A percentile compares a stretch with the other conserved stretches of the same genome.
phyloP scores from a whole-genome alignment of 768 basidiomycete genomes.

The Mycena galericulata region DNA sequence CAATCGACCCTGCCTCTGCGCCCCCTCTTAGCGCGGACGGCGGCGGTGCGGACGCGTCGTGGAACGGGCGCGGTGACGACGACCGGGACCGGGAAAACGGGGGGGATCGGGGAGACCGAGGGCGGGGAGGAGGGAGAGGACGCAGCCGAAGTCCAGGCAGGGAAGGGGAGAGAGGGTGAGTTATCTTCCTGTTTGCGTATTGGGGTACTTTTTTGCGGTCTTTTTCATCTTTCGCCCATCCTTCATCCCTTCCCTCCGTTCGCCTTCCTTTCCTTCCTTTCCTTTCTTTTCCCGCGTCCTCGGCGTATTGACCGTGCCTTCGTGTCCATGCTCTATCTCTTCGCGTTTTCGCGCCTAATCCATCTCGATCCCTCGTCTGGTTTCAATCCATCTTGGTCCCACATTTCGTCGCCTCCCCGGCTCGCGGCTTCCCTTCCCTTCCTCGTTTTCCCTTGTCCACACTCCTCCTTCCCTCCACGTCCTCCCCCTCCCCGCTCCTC shows the following conservation, averaged over 20 bases:
- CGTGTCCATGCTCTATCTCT: neutral
- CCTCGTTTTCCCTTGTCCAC: no score
- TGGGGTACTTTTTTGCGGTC: neutral
- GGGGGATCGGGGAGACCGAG: neutral
- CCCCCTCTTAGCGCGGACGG: conserved; percentile 51
- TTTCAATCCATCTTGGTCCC: neutral
- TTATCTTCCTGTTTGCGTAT: neutral
- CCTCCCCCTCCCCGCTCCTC: no score
- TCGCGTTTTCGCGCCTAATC: no score
- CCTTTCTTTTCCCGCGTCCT: neutral
- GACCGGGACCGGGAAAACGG: conserved; percentile 50
- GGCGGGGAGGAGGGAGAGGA: conserved; percentile 50
- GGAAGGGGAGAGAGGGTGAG: conserved; percentile 68
- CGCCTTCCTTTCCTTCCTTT: neutral
- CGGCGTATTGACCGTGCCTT: conserved; percentile 15
- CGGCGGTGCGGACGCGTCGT: conserved; percentile 71
- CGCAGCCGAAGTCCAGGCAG: conserved; percentile 81
- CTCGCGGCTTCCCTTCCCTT: no score
- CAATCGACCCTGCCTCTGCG: conserved; percentile 59
- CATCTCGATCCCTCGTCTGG: no score
- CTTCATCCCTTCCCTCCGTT: conserved; percentile 6
- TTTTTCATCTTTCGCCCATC: neutral
- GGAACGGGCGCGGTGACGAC: conserved; percentile 59
- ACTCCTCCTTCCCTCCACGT: no score
- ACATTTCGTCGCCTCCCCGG: neutral